A percentile compares a stretch with the other conserved stretches of the same genome.
Conservation (phyloP, 169 alveolate genomes). For the Besnoitia besnoiti region DNA sequence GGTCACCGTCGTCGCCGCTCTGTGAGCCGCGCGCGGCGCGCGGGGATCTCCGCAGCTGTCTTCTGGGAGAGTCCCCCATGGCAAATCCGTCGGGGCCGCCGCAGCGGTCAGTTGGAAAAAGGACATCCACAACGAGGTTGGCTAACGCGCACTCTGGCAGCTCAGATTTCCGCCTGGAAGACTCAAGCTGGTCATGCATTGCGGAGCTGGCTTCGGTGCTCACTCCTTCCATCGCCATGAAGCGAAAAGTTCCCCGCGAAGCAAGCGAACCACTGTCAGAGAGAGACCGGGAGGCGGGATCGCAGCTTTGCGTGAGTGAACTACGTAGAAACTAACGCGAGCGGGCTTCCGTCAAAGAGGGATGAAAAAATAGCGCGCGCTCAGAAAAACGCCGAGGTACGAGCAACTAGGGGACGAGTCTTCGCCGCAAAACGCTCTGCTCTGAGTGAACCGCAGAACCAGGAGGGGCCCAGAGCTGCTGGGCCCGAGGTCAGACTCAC, state of each 20-base stretch:
- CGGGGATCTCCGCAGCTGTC: not conserved
- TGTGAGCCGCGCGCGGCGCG: not conserved
- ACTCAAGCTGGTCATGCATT: not conserved
- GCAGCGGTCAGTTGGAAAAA: not conserved
- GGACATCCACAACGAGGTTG: not conserved
- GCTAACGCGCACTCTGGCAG: conserved; percentile 9
- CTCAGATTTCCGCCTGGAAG: not conserved
- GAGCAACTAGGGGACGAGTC: not conserved
- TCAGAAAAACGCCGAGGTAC: not conserved
- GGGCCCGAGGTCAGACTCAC: too few relatives aligned
- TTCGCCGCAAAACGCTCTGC: too few relatives aligned
- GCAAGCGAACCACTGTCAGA: not conserved
- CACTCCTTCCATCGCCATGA: too few relatives aligned
- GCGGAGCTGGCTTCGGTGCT: not conserved
- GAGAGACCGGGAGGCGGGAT: not conserved
- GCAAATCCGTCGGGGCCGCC: not conserved
- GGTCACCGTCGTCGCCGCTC: not conserved
- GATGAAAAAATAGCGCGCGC: not conserved
- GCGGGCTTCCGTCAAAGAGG: too few relatives aligned
- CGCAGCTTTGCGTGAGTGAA: too few relatives aligned
- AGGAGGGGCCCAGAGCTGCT: too few relatives aligned
- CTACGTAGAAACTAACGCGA: too few relatives aligned
- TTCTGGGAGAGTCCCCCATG: not conserved
- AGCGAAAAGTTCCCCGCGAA: too few relatives aligned
- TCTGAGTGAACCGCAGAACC: too few relatives aligned